Base-by-base conservation (phyloP, 345 rosid genomes). In the Sonneratia alba region DNA sequence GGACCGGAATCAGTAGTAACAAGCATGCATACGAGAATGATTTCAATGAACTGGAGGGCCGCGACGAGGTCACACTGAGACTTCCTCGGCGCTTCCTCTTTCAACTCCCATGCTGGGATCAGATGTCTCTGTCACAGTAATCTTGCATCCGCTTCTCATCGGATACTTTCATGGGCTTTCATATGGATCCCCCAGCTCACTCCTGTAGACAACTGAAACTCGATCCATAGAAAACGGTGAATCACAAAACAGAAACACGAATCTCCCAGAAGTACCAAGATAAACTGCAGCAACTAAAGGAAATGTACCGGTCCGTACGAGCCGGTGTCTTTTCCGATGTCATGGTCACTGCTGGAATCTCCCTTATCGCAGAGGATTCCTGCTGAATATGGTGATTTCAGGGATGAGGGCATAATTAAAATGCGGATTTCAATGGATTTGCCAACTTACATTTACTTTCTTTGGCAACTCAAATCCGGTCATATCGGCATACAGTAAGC, bases 401-500 rank as follows among this genome's bases (percentile, higher is more conserved):
- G 43, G 9, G 43, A 40, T 8, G 18, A 3, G 12, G 4, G 53
- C 15, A 48, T 48, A 15, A 1, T 15, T 11, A 15, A 48, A 48
- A 48, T 48, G 18, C 18, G 3, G 53, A 48, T 11, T 14, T 40
- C 11, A 47, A 47, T 48, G 18, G 53, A 48, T 10, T 13, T 3
- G 21, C 1, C 34, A 42, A 68, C 38, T 48, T 57, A 91, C 98
- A 96, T 94, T 94, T 36, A 94, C 85, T 75, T 91, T 91, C 85
- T 91, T 94, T 49, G 91, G 93, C 76, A 94, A 79, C 75, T 94
- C 98, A 71, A 90, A 91, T 15, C 98, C 98, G 16, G 95, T 91
- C 98, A 94, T 94, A 76, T 89, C 98, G 42, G 97, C 99, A 94
- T 94, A 47, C 97, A 94, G 73, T 94, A 94, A 71, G 91, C 99